Evolutionary conservation across 345 rosid species (phyloP).

Genomic region (Conringia planisiliqua): DNA sequence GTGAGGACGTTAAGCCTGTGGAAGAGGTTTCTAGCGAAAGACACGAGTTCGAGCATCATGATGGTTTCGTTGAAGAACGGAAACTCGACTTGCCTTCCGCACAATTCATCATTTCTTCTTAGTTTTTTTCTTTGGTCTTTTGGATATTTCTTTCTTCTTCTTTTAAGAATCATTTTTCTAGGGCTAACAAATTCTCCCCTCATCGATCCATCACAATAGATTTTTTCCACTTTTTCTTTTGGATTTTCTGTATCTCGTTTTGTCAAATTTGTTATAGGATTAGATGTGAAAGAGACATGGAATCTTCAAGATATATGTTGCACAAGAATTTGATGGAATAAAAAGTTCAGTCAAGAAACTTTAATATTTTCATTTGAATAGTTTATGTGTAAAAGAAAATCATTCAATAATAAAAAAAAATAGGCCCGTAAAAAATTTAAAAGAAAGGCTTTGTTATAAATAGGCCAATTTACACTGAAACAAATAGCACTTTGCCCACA

Average conservation of each 20-base stretch:
- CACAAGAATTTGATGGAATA: slow-evolving; percentile 5
- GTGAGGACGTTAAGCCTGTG: slow-evolving; percentile 39
- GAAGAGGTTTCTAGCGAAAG: slow-evolving; percentile 41
- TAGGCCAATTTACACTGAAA: background rate
- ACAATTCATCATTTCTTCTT: slow-evolving; percentile 58
- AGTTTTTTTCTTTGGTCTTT: slow-evolving; percentile 29
- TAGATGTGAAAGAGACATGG: slow-evolving; percentile 17
- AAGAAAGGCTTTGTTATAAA: background rate
- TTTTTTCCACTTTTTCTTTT: background rate
- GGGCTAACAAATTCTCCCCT: background rate
- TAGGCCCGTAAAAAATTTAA: too few species aligned
- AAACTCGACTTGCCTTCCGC: slow-evolving; percentile 50
- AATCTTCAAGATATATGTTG: background rate
- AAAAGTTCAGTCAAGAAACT: background rate
- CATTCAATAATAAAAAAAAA: background rate
- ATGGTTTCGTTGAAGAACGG: slow-evolving; percentile 41
- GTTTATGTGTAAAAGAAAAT: background rate
- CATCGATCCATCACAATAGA: slow-evolving; percentile 11
- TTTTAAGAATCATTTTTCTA: slow-evolving; percentile 1
- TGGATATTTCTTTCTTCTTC: background rate
- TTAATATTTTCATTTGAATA: background rate
- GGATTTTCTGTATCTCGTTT: background rate
- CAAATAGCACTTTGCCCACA: background rate
- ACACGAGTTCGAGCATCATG: slow-evolving; percentile 40
- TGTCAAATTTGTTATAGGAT: background rate